These are phyloP conservation scores for Solanum virginianum DNA, from an alignment of 257 asterid species.

Conservation along the genomic window DNA sequence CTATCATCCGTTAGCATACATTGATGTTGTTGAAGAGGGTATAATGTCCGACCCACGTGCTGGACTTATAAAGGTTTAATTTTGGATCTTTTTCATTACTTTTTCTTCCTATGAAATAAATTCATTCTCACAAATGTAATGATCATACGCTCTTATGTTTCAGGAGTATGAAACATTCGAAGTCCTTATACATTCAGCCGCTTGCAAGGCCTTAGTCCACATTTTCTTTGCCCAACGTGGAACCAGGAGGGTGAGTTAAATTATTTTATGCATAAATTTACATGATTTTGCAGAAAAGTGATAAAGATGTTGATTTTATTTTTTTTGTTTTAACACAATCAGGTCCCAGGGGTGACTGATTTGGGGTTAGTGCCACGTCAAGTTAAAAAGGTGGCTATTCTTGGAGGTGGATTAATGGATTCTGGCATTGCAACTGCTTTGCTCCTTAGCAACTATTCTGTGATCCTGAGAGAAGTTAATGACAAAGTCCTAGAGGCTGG, in stretches of 20 bases:
- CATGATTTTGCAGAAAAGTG: background rate
- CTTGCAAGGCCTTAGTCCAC: conserved; percentile 93
- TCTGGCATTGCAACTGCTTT: conserved; percentile 93
- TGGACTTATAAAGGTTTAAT: conserved; percentile 75
- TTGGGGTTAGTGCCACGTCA: conserved; percentile 67
- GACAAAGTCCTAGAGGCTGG: conserved; percentile 79
- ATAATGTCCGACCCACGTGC: conserved; percentile 73
- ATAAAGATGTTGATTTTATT: background rate
- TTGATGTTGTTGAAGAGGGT: conserved; percentile 93
- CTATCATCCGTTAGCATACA: conserved; percentile 70
- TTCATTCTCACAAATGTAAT: background rate
- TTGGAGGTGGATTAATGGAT: conserved; percentile 99
- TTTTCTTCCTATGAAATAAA: background rate
- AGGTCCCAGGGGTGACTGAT: conserved; percentile 93
- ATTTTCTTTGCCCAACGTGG: conserved; percentile 96
- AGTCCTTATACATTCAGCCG: conserved; percentile 53
- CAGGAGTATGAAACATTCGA: conserved; percentile 95
- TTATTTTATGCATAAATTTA: background rate
- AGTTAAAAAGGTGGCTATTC: conserved; percentile 70
- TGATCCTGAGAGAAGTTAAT: conserved; percentile 82
- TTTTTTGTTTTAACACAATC: background rate
- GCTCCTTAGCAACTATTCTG: conserved; percentile 56
- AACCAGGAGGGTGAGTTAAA: conserved; percentile 54
- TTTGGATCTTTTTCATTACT: conserved; percentile 1
- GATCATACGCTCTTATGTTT: background rate